Percentiles rank a stretch among this genome's conserved stretches.
Conservation (phyloP, 345 rosid species). For the Psidium guajava region DNA sequence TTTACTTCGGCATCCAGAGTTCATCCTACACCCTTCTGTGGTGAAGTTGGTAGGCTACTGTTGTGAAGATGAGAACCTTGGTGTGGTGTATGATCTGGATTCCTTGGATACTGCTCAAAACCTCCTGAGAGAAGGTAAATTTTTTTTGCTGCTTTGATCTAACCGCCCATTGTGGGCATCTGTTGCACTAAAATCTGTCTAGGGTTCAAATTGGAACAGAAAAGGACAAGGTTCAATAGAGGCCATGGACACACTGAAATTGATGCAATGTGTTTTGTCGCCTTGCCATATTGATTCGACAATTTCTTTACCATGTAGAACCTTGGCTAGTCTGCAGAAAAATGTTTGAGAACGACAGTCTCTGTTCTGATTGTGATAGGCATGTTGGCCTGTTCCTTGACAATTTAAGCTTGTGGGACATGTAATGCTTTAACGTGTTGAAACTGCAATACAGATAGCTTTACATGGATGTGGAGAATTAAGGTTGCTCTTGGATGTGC, state of each 20-base stretch:
- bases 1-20: not conserved
- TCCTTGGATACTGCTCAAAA: not conserved
- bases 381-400: not conserved
- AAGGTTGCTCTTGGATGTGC: not conserved
- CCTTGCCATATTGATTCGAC: not conserved
- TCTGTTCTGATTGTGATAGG: not conserved
- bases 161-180: not conserved
- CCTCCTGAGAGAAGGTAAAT: not conserved
- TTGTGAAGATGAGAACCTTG: not conserved
- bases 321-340: not conserved
- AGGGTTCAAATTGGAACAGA: not conserved
- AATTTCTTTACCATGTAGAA: not conserved
- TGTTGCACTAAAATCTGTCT: not conserved
- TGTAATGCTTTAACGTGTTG: no score
- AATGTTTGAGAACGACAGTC: not conserved
- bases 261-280: not conserved
- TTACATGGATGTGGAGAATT: not conserved
- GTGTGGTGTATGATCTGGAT: not conserved
- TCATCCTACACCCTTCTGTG: not conserved
- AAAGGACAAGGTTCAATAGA: not conserved
- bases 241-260: not conserved
- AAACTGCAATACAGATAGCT: not conserved
- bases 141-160: not conserved
- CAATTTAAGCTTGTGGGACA: not conserved
- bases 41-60: not conserved